Conservation (phyloP, 176 grass and related monocot species). For the Sorghum bicolor region Sorghum_bicolor_NCBIv3 NC_012879.2:3977001-3977500, state of each 20-base stretch:
- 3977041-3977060: slow-evolving; percentile 94
- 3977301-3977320: slow-evolving; percentile 80
- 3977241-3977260: slow-evolving; percentile 66
- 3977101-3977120: slow-evolving; percentile 86
- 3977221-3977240: slow-evolving; percentile 64
- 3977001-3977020: slow-evolving; percentile 15
- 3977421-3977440: slow-evolving; percentile 96
- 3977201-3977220: slow-evolving; percentile 80
- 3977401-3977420: slow-evolving; percentile 93
- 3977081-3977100: slow-evolving; percentile 80
- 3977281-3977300: slow-evolving; percentile 96
- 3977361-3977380: slow-evolving; percentile 92
- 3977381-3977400: slow-evolving; percentile 90
- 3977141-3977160: slow-evolving; percentile 26
- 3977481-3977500: neutral
- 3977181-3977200: neutral
- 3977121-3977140: slow-evolving; percentile 82
- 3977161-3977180: slow-evolving; percentile 10
- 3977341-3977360: slow-evolving; percentile 63
- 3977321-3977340: slow-evolving; percentile 77
- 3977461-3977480: neutral
- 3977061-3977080: slow-evolving; percentile 76
- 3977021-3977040: slow-evolving; percentile 50
- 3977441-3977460: slow-evolving; percentile 60
- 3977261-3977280: slow-evolving; percentile 82